Base-by-base conservation (phyloP, 768 basidiomycete species). In the Lactifluus volemus region DNA sequence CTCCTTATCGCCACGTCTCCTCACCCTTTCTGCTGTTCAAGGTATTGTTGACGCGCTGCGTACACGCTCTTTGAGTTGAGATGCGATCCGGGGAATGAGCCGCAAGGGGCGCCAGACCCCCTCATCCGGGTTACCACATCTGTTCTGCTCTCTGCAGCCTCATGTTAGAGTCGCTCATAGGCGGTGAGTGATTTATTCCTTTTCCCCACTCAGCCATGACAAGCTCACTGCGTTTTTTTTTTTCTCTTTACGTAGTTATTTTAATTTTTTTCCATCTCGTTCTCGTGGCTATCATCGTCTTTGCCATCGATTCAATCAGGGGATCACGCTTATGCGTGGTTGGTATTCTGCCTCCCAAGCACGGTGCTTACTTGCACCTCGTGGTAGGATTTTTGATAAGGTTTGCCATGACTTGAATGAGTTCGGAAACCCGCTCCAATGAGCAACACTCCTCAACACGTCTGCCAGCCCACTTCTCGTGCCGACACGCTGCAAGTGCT, bases 351-450 rank as follows among this genome's bases (percentile, higher is more conserved):
- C 65, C 67, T 70, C n/a, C n/a, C 71, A 67, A 68, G 72, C 68
- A 69, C 75, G 75, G 76, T 76, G 76, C 78, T 80, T 78, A 76
- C 75, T 70, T 68, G 68, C 65, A 73, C 79, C 84, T 81, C 84
- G 80, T 86, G 25, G 85, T 79, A 74, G 77, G 9, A 76, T 73
- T 74, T 76, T 80, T 82, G 85, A 89, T 88, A 85, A 80, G 70
- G 72, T 56, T 77, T 77, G 77, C 77, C 79, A 77, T 76, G 76
- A 76, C 76, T 77, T 77, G 72, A 73, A 71, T 75, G 76, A 78
- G 68, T 70, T 80, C 82, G 82, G 83, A 78, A 74, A 73, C 74
- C 78, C 79, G 78, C 84, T 86, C 86, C 85, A 89, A 85, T 78
- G 75, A 75, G 79, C 81, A 82, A 80, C 74, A 72, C 77, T 77